phyloP scores from a whole-genome alignment of 176 grass and related monocot genomes.

The Elymus sibiricus region DNA sequence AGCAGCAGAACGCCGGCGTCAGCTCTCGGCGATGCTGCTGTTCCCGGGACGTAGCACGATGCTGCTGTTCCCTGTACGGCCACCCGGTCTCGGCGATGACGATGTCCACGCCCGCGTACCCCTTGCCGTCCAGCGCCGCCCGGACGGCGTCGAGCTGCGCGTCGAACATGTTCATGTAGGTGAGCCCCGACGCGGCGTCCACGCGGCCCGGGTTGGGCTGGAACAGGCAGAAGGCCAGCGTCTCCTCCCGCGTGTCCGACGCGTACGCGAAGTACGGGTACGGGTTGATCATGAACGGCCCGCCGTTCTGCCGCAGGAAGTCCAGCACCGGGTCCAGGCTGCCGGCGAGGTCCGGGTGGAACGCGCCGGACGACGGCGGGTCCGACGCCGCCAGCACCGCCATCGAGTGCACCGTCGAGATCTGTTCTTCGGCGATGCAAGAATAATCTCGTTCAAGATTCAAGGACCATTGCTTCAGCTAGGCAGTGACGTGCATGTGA shows the following conservation, averaged over 20 bases:
- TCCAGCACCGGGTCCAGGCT: conserved; percentile 68
- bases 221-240: conserved; percentile 96
- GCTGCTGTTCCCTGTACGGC: conserved; percentile 79
- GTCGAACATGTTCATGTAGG: conserved; percentile 99
- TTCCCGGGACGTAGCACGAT: conserved; percentile 38
- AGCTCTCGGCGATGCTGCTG: background rate
- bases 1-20: background rate
- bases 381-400: conserved; percentile 74
- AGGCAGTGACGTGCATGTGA: too few species aligned
- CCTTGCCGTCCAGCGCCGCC: conserved; percentile 65
- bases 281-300: conserved; percentile 95
- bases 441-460: too few species aligned
- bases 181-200: conserved; percentile 67
- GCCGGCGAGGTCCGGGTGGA: conserved; percentile 48
- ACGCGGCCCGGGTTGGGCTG: conserved; percentile 77
- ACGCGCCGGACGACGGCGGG: conserved; percentile 82
- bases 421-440: too few species aligned
- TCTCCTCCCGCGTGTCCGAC: conserved; percentile 79
- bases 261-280: conserved; percentile 96
- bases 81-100: conserved; percentile 96
- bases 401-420: conserved; percentile 95
- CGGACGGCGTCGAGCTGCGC: conserved; percentile 93
- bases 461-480: too few species aligned
- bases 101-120: conserved; percentile 64
- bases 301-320: conserved; percentile 74